Conservation (phyloP, 176 grass and related monocot genomes). For the Canna indica region DNA sequence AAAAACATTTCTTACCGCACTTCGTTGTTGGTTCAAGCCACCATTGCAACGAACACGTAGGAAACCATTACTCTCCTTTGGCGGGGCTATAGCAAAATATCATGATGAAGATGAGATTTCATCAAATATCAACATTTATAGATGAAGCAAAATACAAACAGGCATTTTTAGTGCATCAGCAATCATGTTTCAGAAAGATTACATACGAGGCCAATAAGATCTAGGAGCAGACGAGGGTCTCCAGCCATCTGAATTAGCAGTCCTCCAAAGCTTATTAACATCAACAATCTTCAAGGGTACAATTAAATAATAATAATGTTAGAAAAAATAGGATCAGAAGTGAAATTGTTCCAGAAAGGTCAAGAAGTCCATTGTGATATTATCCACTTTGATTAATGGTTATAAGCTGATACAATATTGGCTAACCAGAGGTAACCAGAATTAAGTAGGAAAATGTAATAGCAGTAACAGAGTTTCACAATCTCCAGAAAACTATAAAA, state of each 20-base stretch:
- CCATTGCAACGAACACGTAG: conserved; percentile 94
- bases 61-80: conserved; percentile 63
- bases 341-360: neutral
- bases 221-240: conserved; percentile 88
- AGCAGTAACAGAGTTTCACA: neutral
- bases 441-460: neutral
- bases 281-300: conserved; percentile 47
- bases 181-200: conserved; percentile 11
- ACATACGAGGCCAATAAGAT: conserved; percentile 66
- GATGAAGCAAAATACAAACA: neutral
- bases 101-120: neutral
- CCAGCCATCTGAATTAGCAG: conserved; percentile 80
- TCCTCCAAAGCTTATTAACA: conserved; percentile 74
- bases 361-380: neutral
- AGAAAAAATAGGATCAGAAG: neutral
- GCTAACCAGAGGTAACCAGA: neutral
- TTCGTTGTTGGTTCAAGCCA: conserved; percentile 92
- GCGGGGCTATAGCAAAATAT: conserved; percentile 50
- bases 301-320: neutral
- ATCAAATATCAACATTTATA: neutral
- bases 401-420: neutral
- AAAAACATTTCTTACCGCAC: conserved; percentile 52
- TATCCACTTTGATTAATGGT: neutral
- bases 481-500: neutral
- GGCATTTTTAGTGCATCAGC: neutral